Percentiles rank a stretch among this genome's conserved stretches.
phyloP scores from a whole-genome alignment of 2,329 filamentous ascomycete species.

The Coleophoma cylindrospora region DNA sequence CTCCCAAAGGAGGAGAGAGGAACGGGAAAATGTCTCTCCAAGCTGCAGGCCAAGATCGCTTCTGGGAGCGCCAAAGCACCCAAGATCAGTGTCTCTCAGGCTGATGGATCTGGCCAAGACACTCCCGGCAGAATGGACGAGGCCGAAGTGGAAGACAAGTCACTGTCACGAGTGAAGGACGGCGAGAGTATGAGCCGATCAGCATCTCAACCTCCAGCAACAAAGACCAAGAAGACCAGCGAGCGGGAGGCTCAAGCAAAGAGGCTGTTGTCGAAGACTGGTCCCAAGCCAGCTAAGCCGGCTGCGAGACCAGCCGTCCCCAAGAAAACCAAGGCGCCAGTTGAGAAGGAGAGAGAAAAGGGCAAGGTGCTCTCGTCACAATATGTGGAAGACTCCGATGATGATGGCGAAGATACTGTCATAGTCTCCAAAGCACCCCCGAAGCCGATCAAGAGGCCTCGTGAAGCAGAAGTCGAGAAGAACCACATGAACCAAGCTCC shows the following conservation, averaged over 20 bases:
- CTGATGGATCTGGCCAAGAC: slow-evolving; percentile 40
- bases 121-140: slow-evolving; percentile 40
- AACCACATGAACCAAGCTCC: slow-evolving; percentile 22
- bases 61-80: slow-evolving; percentile 45
- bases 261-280: slow-evolving; percentile 40
- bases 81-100: slow-evolving; percentile 45
- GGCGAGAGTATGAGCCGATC: slow-evolving; percentile 42
- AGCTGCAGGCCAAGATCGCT: slow-evolving; percentile 53
- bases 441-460: slow-evolving; percentile 42
- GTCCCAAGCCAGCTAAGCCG: slow-evolving; percentile 12
- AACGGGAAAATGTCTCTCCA: slow-evolving; percentile 56
- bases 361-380: slow-evolving; percentile 24
- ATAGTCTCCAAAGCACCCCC: slow-evolving; percentile 31
- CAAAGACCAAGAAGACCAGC: slow-evolving; percentile 52
- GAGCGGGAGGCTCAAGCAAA: slow-evolving; percentile 52
- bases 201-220: slow-evolving; percentile 42
- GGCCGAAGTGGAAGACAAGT: slow-evolving; percentile 26
- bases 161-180: slow-evolving; percentile 23
- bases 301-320: slow-evolving; percentile 6
- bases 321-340: slow-evolving; percentile 13
- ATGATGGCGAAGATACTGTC: slow-evolving; percentile 14
- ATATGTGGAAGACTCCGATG: slow-evolving; percentile 26
- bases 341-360: slow-evolving; percentile 31
- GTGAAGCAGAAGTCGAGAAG: slow-evolving; percentile 32
- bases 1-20: slow-evolving; percentile 52